Percentiles rank a stretch among this genome's conserved stretches.
phyloP scores from a whole-genome alignment of 1,139 yeast species.

The Scheffersomyces titani region DNA sequence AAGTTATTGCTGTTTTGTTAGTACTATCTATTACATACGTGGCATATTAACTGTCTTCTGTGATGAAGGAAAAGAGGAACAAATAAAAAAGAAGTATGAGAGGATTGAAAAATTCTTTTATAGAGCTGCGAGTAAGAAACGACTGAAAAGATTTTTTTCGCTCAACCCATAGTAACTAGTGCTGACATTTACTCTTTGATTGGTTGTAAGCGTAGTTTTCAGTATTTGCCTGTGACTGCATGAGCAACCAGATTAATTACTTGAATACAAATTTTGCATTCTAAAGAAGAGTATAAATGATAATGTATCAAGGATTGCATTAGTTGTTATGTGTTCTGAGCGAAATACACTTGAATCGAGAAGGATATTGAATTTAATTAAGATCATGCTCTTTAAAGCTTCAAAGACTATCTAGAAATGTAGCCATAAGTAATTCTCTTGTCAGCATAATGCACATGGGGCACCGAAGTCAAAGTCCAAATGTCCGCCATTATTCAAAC shows the following conservation, averaged over 20 bases:
- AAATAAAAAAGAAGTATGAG: slow-evolving; percentile 1
- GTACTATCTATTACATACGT: slow-evolving; percentile 45
- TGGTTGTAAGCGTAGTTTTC: neutral
- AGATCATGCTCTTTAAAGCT: neutral
- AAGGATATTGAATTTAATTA: neutral
- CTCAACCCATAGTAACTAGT: neutral
- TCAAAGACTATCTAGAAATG: neutral
- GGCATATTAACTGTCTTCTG: slow-evolving; percentile 48
- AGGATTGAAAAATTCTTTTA: slow-evolving; percentile 5
- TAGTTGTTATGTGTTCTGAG: neutral
- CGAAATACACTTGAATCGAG: neutral
- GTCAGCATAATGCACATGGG: too few species aligned
- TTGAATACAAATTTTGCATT: neutral
- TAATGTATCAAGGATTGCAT: too few species aligned
- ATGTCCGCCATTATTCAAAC: too few species aligned
- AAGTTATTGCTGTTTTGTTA: slow-evolving; percentile 6
- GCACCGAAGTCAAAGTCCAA: too few species aligned
- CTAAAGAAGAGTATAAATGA: neutral
- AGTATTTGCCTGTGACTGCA: neutral
- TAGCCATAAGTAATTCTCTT: too few species aligned
- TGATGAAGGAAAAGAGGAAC: slow-evolving; percentile 15
- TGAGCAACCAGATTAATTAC: neutral
- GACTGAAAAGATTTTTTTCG: neutral
- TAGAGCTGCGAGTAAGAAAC: slow-evolving; percentile 9
- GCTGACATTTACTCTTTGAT: slow-evolving; percentile 1